Evolutionary conservation across 139 green algal genomes (phyloP), one percentile per base, ranked within the genome.

Genomic region (Chlorella sorokiniana): DNA sequence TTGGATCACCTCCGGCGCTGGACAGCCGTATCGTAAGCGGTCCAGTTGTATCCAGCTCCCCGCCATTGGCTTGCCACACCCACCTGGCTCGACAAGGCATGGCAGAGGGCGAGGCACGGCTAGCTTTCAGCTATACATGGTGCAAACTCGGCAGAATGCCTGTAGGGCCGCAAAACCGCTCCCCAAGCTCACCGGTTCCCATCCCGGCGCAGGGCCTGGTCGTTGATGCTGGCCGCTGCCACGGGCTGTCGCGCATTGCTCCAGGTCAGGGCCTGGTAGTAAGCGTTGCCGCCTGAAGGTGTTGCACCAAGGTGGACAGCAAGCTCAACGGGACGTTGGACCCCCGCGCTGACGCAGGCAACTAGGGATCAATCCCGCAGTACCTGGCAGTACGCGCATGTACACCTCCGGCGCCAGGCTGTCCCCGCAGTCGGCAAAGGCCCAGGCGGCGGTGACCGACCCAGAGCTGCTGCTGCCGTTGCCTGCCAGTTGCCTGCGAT

Each of bases 171-270:
- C 22, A n/a, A 65, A 65, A n/a, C 23, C 18, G 56, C 22, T 33
- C 18, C 23, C 6, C 18, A 65, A 6, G 6, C 56, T 31, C 56
- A 65, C 56, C 56, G 56, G 56, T 65, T 65, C 18, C 23, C 22
- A 25, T 22, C 31, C 8, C 38, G 29, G 23, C 18, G 11, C 52
- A 78, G 31, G 10, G n/a, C 10, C n/a, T 78, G 71, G n/a, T n/a
- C 33, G 71, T 78, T 63, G 52, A 78, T 51, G 52, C 71, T 64
- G 31, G 64, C 52, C 22, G 11, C 37, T 18, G 71, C 31, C 11
- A 78, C 41, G 11, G 51, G n/a, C 71, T 78, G 71, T 29, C 5
- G 6, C 16, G 71, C 35, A 23, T 63, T 78, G 52, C 71, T 51
- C 6, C 65, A 25, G n/a, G 52, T 78, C 33, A 78, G 10, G 5